Evolutionary conservation across 2,329 filamentous ascomycete species (phyloP), one percentile per base, ranked within the genome.

Genomic region (Byssoonygena ceratinophila): DNA sequence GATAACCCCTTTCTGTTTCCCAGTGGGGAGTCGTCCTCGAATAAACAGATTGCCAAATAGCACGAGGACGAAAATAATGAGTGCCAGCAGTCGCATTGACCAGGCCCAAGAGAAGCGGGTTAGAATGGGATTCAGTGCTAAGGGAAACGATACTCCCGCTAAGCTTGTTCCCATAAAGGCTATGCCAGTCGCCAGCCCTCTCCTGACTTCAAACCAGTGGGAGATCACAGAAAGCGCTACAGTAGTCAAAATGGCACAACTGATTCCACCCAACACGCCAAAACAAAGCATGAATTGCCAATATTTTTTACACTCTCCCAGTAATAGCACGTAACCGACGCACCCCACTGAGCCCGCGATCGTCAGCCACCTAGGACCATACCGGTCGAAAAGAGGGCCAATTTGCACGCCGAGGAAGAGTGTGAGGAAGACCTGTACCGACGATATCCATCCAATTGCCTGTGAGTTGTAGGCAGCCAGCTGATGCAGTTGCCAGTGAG

Each of bases 401-500:
- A 61, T 57, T 49, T 68, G 66, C 1, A 64, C 59, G 23, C 66
- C 62, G 11, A 58, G 60, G 36, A 68, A 58, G 41, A 69, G 71
- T 9, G 70, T 55, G 44, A 72, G 65, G 52, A 72, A 73, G 0
- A 61, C 64, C 54, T 67, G 72, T 1, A 63, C 59, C 9, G 68
- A 66, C 52, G 67, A 70, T 18, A 73, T 72, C 71, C 70, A 72
- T 0, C 69, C 68, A 27, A 69, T 68, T 20, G 40, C 14, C 20
- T 44, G 40, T 18, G 40, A 44, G 40, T 23, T 44, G 23, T 68
- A 67, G 1, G 56, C 57, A 1, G 55, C 54, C n/a, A 73, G 58
- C 49, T 71, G 66, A 52, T 71, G 62, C 1, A 61, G 59, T 29
- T 60, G 62, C 2, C 69, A 63, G 64, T 66, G 72, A 1, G 69